Percentiles rank a stretch among this genome's conserved stretches.
phyloP scores from a whole-genome alignment of 2,329 filamentous ascomycete species.

The Phaeosphaeria sp. region DNA sequence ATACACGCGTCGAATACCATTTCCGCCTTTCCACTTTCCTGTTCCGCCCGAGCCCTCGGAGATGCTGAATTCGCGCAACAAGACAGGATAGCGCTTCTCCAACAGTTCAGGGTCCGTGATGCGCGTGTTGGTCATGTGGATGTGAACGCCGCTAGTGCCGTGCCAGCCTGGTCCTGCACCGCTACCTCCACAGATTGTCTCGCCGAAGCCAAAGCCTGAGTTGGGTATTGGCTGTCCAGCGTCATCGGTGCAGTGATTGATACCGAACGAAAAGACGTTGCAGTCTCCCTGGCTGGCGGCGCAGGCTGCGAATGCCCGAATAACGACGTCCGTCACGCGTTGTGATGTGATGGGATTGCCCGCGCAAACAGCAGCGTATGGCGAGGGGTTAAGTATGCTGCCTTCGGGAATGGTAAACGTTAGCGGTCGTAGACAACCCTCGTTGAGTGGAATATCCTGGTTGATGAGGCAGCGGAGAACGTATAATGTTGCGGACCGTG shows the following conservation, averaged over 20 bases:
- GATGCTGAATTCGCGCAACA: slow-evolving; percentile 42
- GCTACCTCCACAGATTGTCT: slow-evolving; percentile 47
- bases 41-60: slow-evolving; percentile 37
- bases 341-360: slow-evolving; percentile 42
- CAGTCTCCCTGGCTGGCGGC: slow-evolving; percentile 40
- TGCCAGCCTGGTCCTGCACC: slow-evolving; percentile 44
- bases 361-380: slow-evolving; percentile 34
- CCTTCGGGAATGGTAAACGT: slow-evolving; percentile 33
- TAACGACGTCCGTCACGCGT: slow-evolving; percentile 40
- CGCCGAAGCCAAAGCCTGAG: slow-evolving; percentile 42
- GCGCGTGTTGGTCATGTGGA: slow-evolving; percentile 48
- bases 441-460: slow-evolving; percentile 42
- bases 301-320: slow-evolving; percentile 39
- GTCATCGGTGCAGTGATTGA: slow-evolving; percentile 25
- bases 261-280: slow-evolving; percentile 41
- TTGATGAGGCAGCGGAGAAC: slow-evolving; percentile 38
- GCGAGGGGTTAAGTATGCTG: slow-evolving; percentile 36
- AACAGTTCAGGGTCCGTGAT: slow-evolving; percentile 47
- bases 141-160: slow-evolving; percentile 42
- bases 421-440: slow-evolving; percentile 41
- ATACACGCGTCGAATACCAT: slow-evolving; percentile 40
- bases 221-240: slow-evolving; percentile 16
- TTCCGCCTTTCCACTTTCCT: slow-evolving; percentile 37
- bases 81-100: slow-evolving; percentile 45
- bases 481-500: slow-evolving; percentile 41